Evolutionary conservation across 106 monocot genomes (phyloP).

Genomic region (Chionographis japonica): DNA sequence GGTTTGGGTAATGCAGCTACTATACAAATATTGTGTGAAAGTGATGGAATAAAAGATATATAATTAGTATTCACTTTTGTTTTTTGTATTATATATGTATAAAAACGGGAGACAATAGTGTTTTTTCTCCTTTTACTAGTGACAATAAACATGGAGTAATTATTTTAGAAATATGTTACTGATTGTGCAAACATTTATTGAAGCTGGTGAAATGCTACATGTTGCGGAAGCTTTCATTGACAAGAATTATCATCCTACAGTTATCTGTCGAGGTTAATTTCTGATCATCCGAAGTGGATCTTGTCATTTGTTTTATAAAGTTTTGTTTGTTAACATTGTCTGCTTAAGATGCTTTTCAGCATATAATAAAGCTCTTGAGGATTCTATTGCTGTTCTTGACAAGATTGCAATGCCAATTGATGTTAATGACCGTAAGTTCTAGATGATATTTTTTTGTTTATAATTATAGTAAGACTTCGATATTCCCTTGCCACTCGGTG

Average conservation of each 20-base stretch:
- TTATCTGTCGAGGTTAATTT: constrained; percentile 84
- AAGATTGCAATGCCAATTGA: constrained; percentile 88
- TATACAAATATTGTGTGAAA: neutral
- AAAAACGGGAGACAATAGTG: too few relatives aligned
- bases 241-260: constrained; percentile 87
- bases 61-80: neutral
- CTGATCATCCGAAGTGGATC: neutral
- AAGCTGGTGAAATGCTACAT: constrained; percentile 99
- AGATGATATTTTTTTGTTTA: too few relatives aligned
- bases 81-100: too few relatives aligned
- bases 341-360: constrained; percentile 36
- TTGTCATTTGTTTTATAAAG: neutral
- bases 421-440: constrained; percentile 77
- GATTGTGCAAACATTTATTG: constrained; percentile 6
- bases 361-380: constrained; percentile 91
- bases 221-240: constrained; percentile 93
- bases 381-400: constrained; percentile 86
- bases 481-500: neutral
- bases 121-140: neutral
- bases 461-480: too few relatives aligned
- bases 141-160: neutral
- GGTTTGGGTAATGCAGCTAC: neutral
- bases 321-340: neutral
- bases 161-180: too few relatives aligned
- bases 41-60: too few relatives aligned